phyloP scores from a whole-genome alignment of 768 basidiomycete genomes.

The Mycena latifolia region DNA sequence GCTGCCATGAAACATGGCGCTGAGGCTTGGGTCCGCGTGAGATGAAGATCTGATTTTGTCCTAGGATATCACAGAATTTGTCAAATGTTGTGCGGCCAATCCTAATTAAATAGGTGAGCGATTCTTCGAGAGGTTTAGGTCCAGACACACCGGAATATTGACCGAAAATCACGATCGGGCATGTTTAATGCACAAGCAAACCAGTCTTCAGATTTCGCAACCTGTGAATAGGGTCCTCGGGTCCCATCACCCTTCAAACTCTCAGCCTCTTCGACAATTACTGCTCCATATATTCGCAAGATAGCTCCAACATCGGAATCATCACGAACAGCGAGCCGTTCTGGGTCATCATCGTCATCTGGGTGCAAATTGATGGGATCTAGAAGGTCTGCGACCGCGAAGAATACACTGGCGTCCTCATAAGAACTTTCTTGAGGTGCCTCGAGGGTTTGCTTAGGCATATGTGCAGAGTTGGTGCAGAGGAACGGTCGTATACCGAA shows the following conservation, averaged over 20 bases:
- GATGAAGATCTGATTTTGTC: slow-evolving; percentile 37
- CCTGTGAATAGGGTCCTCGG: slow-evolving; percentile 27
- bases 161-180: slow-evolving; percentile 25
- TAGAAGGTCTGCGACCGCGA: slow-evolving; percentile 9
- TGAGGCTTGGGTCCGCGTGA: slow-evolving; percentile 33
- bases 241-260: slow-evolving; percentile 15
- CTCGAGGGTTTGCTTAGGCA: slow-evolving; percentile 9
- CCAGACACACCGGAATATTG: slow-evolving; percentile 21
- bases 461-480: neutral
- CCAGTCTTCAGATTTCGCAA: slow-evolving; percentile 13
- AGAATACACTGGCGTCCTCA: slow-evolving; percentile 8
- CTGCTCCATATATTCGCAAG: slow-evolving; percentile 4
- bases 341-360: slow-evolving; percentile 12
- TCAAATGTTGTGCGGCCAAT: slow-evolving; percentile 23
- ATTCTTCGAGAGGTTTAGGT: neutral
- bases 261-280: slow-evolving; percentile 1
- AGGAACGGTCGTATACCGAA: neutral
- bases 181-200: slow-evolving; percentile 10
- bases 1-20: slow-evolving; percentile 38
- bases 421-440: slow-evolving; percentile 10
- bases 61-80: slow-evolving; percentile 22
- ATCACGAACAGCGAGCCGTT: neutral
- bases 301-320: slow-evolving; percentile 5
- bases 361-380: slow-evolving; percentile 15
- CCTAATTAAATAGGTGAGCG: slow-evolving; percentile 3